Evolutionary conservation across 2,329 filamentous ascomycete genomes (phyloP).

Genomic region (Fusarium humuli): DNA sequence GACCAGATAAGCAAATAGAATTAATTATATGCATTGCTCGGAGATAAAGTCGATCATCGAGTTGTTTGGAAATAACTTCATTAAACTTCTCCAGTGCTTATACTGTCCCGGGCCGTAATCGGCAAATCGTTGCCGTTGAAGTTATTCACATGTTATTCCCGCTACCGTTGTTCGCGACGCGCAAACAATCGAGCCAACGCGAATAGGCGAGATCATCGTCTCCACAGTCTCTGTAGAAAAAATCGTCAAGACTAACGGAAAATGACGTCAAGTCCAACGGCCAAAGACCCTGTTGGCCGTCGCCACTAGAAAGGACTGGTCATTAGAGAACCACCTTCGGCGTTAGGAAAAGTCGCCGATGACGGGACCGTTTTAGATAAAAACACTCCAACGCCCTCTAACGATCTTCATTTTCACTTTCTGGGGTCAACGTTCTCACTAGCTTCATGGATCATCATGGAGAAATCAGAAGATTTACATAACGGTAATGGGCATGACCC

Average conservation of each 20-base stretch:
- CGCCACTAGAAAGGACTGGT: neutral
- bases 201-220: neutral
- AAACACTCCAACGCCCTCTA: neutral
- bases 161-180: neutral
- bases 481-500: neutral
- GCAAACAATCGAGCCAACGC: neutral
- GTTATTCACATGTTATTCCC: slow-evolving; percentile 29
- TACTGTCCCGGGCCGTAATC: slow-evolving; percentile 13
- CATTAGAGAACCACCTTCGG: neutral
- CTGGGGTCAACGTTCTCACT: neutral
- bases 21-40: neutral
- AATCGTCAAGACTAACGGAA: neutral
- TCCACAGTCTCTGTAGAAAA: neutral
- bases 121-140: slow-evolving; percentile 15
- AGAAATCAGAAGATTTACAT: slow-evolving; percentile 12
- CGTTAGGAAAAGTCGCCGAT: slow-evolving; percentile 25
- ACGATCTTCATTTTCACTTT: neutral
- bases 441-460: neutral
- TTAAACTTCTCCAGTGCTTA: neutral
- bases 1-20: neutral
- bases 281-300: slow-evolving; percentile 9
- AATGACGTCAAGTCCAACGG: neutral
- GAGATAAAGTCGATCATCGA: neutral
- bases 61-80: neutral
- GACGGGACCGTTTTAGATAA: slow-evolving; percentile 12